A percentile compares a stretch with the other conserved stretches of the same genome.
These are phyloP conservation scores for Pseudogymnoascus sp. DNA, from an alignment of 2,329 filamentous ascomycete species.

Conservation along the genomic window DNA sequence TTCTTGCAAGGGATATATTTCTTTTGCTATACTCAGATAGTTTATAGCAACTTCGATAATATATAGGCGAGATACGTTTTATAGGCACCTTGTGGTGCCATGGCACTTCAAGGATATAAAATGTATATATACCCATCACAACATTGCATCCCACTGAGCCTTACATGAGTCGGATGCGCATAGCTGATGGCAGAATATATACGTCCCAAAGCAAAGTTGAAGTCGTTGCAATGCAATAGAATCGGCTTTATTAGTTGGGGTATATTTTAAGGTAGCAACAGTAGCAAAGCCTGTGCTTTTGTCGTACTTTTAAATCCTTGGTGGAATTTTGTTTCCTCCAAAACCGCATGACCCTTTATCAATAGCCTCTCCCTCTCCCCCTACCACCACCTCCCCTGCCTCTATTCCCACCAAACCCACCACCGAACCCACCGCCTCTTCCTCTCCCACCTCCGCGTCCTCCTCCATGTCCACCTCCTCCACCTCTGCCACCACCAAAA, in stretches of 20 bases:
- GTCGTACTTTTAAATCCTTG: background rate
- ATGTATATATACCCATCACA: slow-evolving; percentile 4
- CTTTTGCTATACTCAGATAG: background rate
- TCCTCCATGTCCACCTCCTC: slow-evolving; percentile 23
- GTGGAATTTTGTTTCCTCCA: background rate
- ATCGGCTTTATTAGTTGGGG: slow-evolving; percentile 2
- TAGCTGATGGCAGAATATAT: slow-evolving; percentile 1
- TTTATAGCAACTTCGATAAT: background rate
- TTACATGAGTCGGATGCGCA: slow-evolving; percentile 2
- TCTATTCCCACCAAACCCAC: slow-evolving; percentile 1
- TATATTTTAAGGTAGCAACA: background rate
- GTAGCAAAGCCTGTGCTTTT: background rate
- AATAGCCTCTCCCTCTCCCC: background rate
- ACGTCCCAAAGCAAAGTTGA: slow-evolving; percentile 5
- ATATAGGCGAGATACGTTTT: background rate
- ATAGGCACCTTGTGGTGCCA: background rate
- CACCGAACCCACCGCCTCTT: background rate
- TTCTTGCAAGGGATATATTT: background rate
- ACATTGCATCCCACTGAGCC: background rate
- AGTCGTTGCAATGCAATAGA: background rate
- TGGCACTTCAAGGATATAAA: background rate
- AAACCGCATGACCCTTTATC: background rate
- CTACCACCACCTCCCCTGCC: background rate
- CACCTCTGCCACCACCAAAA: slow-evolving; percentile 23
- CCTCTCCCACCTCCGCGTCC: slow-evolving; percentile 26